Percentiles rank a stretch among this genome's conserved stretches.
Evolutionary conservation across 495 filamentous ascomycete genomes (phyloP).

Genomic region (Choiromyces venosus): DNA sequence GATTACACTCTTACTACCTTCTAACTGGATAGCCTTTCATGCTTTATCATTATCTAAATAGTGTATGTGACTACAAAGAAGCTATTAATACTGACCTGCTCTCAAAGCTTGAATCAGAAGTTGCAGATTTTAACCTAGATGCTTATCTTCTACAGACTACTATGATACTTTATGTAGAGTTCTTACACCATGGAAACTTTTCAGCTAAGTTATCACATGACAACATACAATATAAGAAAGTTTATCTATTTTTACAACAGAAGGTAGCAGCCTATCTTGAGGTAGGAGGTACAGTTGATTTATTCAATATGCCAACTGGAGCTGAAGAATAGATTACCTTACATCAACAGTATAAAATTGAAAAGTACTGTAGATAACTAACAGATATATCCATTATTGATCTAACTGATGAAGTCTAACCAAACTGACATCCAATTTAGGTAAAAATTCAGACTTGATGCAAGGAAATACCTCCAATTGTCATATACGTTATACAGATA

Average conservation of each 20-base stretch:
- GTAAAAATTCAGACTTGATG: too few relatives aligned
- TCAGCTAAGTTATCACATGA: neutral
- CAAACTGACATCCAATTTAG: too few relatives aligned
- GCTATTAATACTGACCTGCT: neutral
- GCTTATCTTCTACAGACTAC: neutral
- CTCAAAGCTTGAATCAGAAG: neutral
- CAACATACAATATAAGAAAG: neutral
- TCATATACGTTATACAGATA: too few relatives aligned
- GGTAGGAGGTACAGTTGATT: neutral
- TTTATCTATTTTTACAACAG: conserved; percentile 2
- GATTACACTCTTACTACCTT: neutral
- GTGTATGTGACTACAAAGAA: neutral
- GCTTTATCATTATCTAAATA: conserved; percentile 5
- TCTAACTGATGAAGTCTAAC: too few relatives aligned
- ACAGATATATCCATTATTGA: too few relatives aligned
- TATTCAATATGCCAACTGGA: conserved; percentile 1
- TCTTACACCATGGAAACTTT: neutral
- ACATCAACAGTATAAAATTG: neutral
- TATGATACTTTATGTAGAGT: neutral
- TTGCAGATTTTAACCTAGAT: neutral
- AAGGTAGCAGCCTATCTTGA: neutral
- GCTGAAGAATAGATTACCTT: neutral
- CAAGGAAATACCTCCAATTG: too few relatives aligned
- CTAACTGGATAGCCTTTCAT: neutral
- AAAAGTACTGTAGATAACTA: neutral